These are phyloP conservation scores for Spencermartinsiella europaea DNA, from an alignment of 805 yeast species.

Conservation along the genomic window DNA sequence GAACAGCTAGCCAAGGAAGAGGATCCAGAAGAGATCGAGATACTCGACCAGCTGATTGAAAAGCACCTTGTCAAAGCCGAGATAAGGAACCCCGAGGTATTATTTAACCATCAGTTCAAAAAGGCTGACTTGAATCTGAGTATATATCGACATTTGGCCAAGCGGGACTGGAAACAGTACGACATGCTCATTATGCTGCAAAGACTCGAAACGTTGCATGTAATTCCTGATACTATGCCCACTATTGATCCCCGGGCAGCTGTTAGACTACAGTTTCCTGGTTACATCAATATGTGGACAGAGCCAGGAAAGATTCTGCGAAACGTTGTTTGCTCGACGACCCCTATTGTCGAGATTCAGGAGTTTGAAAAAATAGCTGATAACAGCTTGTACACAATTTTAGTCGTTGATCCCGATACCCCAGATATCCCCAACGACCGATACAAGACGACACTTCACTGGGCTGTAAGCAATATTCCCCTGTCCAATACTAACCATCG, in stretches of 20 bases:
- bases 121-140: constrained; percentile 65
- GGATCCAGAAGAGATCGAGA: constrained; percentile 24
- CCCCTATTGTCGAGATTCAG: constrained; percentile 73
- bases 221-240: constrained; percentile 92
- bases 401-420: constrained; percentile 86
- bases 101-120: constrained; percentile 52
- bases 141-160: constrained; percentile 66
- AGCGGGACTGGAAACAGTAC: constrained; percentile 65
- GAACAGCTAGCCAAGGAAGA: constrained; percentile 20
- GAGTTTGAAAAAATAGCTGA: constrained; percentile 54
- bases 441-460: constrained; percentile 66
- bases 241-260: constrained; percentile 78
- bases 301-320: constrained; percentile 76
- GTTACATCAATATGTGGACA: constrained; percentile 53
- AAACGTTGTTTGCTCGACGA: constrained; percentile 63
- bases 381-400: constrained; percentile 61
- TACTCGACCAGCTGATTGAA: constrained; percentile 19
- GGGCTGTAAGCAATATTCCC: constrained; percentile 68
- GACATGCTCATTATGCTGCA: constrained; percentile 82
- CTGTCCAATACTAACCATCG: constrained; percentile 53
- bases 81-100: constrained; percentile 75
- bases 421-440: constrained; percentile 71
- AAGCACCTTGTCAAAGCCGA: constrained; percentile 57
- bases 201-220: constrained; percentile 76
- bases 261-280: constrained; percentile 70